phyloP scores from a whole-genome alignment of 192 early-diverging fungal genomes.

The Pilobolus umbonatus region DNA sequence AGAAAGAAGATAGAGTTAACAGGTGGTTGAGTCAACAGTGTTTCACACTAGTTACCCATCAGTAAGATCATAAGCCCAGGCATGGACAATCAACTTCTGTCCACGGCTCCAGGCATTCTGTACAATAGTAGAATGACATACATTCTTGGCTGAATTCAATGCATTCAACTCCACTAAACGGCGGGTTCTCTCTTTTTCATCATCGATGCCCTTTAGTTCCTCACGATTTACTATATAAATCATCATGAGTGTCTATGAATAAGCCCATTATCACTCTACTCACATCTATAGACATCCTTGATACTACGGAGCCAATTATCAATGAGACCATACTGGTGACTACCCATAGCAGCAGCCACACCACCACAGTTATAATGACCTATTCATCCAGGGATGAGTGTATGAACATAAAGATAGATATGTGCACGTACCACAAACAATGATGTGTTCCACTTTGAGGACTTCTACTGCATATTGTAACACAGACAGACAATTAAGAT shows the following conservation, averaged over 20 bases:
- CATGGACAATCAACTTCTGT: conserved; percentile 67
- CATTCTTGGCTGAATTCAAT: conserved; percentile 60
- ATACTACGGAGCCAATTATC: conserved; percentile 90
- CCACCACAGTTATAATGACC: conserved; percentile 73
- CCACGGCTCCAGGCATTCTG: conserved; percentile 79
- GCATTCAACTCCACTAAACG: conserved; percentile 74
- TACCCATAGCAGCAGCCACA: conserved; percentile 54
- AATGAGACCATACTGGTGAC: conserved; percentile 66
- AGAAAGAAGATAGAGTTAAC: too few species aligned
- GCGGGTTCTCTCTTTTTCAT: conserved; percentile 41
- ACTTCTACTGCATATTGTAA: conserved; percentile 91
- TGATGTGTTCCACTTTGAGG: conserved; percentile 88
- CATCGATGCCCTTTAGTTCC: conserved; percentile 38
- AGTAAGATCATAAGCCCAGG: conserved; percentile 67
- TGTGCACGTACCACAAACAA: conserved; percentile 70
- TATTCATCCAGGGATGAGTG: too few species aligned
- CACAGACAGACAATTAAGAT: conserved; percentile 78
- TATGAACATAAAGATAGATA: background rate
- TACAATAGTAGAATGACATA: conserved; percentile 71
- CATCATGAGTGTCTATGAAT: background rate
- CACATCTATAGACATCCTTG: conserved; percentile 72
- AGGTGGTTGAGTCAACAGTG: too few species aligned
- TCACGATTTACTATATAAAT: conserved; percentile 18
- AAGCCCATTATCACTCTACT: conserved; percentile 28
- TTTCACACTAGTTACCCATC: conserved; percentile 37